phyloP scores from a whole-genome alignment of 768 basidiomycete genomes.

The Udeniomyces megalosporus region DNA sequence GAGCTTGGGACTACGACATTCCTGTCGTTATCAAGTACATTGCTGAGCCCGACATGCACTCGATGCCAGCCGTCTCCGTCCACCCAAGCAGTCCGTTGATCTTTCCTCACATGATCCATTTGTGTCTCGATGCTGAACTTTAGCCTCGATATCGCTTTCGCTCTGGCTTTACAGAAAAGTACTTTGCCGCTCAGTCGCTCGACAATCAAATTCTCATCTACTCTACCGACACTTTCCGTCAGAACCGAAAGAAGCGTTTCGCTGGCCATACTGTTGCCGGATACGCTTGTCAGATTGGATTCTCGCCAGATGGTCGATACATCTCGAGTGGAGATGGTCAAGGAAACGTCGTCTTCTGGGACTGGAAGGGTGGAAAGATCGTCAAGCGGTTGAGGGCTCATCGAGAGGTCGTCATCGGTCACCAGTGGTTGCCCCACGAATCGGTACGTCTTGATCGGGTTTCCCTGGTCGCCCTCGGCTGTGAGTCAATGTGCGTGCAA shows the following conservation, averaged over 20 bases:
- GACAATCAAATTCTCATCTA: conserved; percentile 98
- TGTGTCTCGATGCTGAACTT: neutral
- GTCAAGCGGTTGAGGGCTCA: conserved; percentile 79
- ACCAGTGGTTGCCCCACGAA: conserved; percentile 97
- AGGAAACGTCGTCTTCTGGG: conserved; percentile 96
- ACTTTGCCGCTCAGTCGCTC: conserved; percentile 90
- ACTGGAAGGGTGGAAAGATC: conserved; percentile 96
- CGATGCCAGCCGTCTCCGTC: conserved; percentile 92
- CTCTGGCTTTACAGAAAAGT: conserved; percentile 51
- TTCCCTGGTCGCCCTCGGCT: neutral
- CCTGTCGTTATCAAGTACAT: conserved; percentile 99
- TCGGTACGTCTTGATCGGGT: conserved; percentile 45
- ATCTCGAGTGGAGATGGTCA: conserved; percentile 90
- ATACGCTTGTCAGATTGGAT: conserved; percentile 91
- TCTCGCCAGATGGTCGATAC: conserved; percentile 97
- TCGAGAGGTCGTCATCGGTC: conserved; percentile 89
- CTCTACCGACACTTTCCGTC: conserved; percentile 93
- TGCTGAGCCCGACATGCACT: conserved; percentile 98
- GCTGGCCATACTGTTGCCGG: conserved; percentile 94
- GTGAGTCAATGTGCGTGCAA: too few relatives aligned
- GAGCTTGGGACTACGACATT: conserved; percentile 98
- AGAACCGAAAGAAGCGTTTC: conserved; percentile 96
- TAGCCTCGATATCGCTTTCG: neutral
- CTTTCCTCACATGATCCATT: conserved; percentile 1
- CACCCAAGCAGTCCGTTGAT: conserved; percentile 64